phyloP scores from a whole-genome alignment of 2,329 filamentous ascomycete genomes.

The Pseudocercospora cruenta region DNA sequence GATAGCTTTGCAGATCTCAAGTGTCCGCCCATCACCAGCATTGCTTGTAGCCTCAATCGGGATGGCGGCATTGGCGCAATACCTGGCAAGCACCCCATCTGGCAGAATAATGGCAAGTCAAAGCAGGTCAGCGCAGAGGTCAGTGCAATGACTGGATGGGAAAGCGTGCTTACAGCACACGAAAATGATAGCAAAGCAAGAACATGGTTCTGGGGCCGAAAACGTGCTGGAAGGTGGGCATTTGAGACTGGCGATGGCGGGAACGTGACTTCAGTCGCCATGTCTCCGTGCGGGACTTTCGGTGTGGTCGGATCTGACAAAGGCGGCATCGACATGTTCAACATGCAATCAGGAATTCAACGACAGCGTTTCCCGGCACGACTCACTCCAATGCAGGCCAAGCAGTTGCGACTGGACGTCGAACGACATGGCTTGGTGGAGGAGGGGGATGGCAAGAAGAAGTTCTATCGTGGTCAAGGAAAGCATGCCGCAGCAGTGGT shows the following conservation, averaged over 20 bases:
- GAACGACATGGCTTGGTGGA: slow-evolving; percentile 35
- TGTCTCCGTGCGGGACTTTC: slow-evolving; percentile 92
- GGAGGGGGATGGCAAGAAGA: slow-evolving; percentile 47
- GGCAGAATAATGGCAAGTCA: slow-evolving; percentile 69
- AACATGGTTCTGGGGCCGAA: slow-evolving; percentile 98
- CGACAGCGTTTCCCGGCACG: slow-evolving; percentile 84
- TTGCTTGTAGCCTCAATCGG: slow-evolving; percentile 88
- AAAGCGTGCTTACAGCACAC: slow-evolving; percentile 93
- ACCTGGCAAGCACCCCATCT: slow-evolving; percentile 76
- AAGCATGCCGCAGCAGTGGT: slow-evolving; percentile 83
- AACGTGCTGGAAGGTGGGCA: slow-evolving; percentile 88
- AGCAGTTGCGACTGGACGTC: slow-evolving; percentile 69
- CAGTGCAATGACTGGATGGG: slow-evolving; percentile 86
- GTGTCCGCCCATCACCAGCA: slow-evolving; percentile 86
- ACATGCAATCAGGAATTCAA: slow-evolving; percentile 88
- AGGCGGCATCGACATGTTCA: slow-evolving; percentile 92
- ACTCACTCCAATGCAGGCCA: slow-evolving; percentile 76
- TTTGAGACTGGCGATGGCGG: slow-evolving; percentile 82
- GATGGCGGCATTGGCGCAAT: slow-evolving; percentile 91
- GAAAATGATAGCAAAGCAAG: slow-evolving; percentile 80
- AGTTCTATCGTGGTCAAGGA: slow-evolving; percentile 57
- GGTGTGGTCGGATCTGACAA: slow-evolving; percentile 82
- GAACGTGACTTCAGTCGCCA: slow-evolving; percentile 80
- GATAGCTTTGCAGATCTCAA: slow-evolving; percentile 67
- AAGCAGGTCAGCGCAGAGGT: slow-evolving; percentile 71